A percentile compares a stretch with the other conserved stretches of the same genome.
phyloP scores from a whole-genome alignment of 805 yeast species.

The Brettanomyces anomalus region DNA sequence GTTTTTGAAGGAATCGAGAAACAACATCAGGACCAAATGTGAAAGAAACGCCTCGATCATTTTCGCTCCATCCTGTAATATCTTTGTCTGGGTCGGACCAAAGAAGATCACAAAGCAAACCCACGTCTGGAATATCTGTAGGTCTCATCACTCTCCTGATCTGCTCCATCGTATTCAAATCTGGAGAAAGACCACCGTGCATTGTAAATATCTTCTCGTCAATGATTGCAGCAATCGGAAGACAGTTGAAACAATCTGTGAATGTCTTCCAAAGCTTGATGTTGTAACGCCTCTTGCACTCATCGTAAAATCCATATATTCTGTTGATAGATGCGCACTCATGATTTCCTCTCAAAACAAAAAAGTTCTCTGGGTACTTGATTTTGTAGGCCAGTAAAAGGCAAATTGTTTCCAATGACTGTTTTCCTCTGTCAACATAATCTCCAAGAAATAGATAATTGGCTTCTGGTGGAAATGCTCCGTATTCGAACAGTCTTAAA shows the following conservation, averaged over 20 bases:
- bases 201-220: conserved; percentile 97
- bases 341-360: conserved; percentile 95
- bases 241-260: conserved; percentile 96
- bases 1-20: conserved; percentile 89
- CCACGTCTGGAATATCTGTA: conserved; percentile 97
- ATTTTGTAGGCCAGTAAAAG: conserved; percentile 90
- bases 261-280: conserved; percentile 98
- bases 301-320: conserved; percentile 97
- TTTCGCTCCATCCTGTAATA: conserved; percentile 97
- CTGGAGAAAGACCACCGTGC: conserved; percentile 99
- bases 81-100: conserved; percentile 99
- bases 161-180: conserved; percentile 96
- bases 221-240: conserved; percentile 96
- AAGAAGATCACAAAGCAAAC: conserved; percentile 87
- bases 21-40: conserved; percentile 99
- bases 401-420: conserved; percentile 93
- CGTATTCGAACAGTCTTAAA: conserved; percentile 91
- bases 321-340: conserved; percentile 98
- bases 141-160: conserved; percentile 99
- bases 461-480: conserved; percentile 99
- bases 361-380: conserved; percentile 96
- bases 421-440: conserved; percentile 98
- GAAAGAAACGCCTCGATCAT: conserved; percentile 97
- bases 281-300: conserved; percentile 96
- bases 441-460: conserved; percentile 93